A percentile compares a stretch with the other conserved stretches of the same genome.
Evolutionary conservation across 345 rosid species (phyloP).

Genomic region (Reutealis trisperma): DNA sequence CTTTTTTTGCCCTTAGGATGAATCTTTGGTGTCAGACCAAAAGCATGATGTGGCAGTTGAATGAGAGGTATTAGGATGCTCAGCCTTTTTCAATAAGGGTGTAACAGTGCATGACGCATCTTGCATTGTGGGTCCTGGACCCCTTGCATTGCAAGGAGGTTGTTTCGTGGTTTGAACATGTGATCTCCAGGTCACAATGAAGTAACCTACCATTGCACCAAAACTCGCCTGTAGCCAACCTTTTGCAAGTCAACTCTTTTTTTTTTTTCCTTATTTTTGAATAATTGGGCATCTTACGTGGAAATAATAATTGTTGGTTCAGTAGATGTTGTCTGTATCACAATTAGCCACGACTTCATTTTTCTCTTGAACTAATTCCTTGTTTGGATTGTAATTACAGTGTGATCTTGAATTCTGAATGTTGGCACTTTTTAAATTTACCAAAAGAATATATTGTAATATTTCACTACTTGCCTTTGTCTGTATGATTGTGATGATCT

Average conservation of each 20-base stretch:
- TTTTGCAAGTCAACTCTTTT: not conserved
- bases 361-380: not conserved
- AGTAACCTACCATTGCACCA: not conserved
- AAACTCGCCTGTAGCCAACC: not conserved
- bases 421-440: not conserved
- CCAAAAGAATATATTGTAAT: not conserved
- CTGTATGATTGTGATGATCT: too few species aligned
- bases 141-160: not conserved
- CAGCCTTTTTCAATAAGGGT: constrained; percentile 9
- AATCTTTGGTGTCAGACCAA: constrained; percentile 23
- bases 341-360: not conserved
- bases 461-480: not conserved
- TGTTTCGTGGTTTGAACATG: not conserved
- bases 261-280: not conserved
- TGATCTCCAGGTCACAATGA: not conserved
- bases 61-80: constrained; percentile 10
- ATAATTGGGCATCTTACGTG: not conserved
- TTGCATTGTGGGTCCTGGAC: not conserved
- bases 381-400: not conserved
- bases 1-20: constrained; percentile 21
- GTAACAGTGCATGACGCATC: not conserved
- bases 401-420: not conserved
- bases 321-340: not conserved
- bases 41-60: constrained; percentile 20
- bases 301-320: not conserved